A percentile compares a stretch with the other conserved stretches of the same genome.
These are phyloP conservation scores for Talaromyces sp. DNA, from an alignment of 2,329 filamentous ascomycete genomes.

Conservation along the genomic window DNA sequence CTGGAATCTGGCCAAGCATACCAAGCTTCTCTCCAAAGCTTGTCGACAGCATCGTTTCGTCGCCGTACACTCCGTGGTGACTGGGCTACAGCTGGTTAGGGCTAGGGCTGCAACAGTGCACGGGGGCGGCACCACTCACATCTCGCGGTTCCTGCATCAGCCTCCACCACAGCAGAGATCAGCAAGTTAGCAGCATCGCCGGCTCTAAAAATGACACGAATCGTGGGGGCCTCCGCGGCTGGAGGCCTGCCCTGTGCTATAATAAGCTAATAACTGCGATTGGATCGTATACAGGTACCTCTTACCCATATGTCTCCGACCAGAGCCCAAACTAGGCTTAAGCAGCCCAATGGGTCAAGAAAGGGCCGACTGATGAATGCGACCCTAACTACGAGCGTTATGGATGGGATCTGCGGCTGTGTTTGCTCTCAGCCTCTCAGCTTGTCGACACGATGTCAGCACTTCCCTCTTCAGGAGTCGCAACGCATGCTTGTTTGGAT, in stretches of 20 bases:
- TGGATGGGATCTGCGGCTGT: neutral
- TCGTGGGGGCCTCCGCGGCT: neutral
- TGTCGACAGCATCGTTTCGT: neutral
- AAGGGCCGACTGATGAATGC: neutral
- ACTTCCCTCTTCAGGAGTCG: neutral
- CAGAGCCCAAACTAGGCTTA: neutral
- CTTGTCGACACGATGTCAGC: neutral
- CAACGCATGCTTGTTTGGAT: neutral
- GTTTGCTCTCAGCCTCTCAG: neutral
- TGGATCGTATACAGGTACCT: neutral
- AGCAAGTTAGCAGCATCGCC: neutral
- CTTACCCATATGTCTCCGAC: neutral
- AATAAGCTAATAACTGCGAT: neutral
- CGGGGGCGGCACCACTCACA: neutral
- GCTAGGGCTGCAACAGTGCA: neutral
- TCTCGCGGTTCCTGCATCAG: neutral
- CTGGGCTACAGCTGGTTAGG: neutral
- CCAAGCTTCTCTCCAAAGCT: neutral
- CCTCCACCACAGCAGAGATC: neutral
- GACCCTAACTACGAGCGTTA: neutral
- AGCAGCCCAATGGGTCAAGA: neutral
- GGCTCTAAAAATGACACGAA: neutral
- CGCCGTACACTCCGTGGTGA: no score
- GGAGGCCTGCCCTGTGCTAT: neutral
- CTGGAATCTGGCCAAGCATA: neutral